Conservation (phyloP, 768 basidiomycete species). For the Trametes cingulata region DNA sequence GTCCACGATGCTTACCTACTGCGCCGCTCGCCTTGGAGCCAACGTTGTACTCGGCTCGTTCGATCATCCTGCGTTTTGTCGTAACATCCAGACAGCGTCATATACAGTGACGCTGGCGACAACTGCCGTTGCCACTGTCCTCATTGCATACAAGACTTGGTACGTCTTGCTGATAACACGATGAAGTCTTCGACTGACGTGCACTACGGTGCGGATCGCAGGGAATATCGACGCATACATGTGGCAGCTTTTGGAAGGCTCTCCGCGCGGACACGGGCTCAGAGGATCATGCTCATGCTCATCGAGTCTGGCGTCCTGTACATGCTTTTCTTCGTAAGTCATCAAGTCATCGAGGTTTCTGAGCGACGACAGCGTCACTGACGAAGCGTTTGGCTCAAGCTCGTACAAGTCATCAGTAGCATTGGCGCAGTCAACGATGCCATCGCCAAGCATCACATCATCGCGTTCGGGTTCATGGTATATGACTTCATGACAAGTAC, state of each 20-base stretch:
- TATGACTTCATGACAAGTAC: slow-evolving; percentile 20
- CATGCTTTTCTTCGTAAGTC: slow-evolving; percentile 28
- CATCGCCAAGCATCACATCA: neutral
- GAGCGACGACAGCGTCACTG: too few species aligned
- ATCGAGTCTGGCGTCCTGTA: slow-evolving; percentile 28
- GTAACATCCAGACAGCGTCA: slow-evolving; percentile 25
- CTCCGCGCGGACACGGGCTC: slow-evolving; percentile 14
- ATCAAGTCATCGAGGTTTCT: too few species aligned
- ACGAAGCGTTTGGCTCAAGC: neutral
- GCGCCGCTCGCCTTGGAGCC: slow-evolving; percentile 19
- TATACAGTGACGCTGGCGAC: slow-evolving; percentile 24
- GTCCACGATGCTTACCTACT: slow-evolving; percentile 25
- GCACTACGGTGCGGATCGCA: neutral
- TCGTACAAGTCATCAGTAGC: slow-evolving; percentile 4
- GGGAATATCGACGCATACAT: slow-evolving; percentile 6
- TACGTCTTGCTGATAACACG: neutral
- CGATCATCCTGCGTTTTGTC: slow-evolving; percentile 24
- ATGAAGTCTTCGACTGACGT: too few species aligned
- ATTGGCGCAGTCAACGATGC: slow-evolving; percentile 10
- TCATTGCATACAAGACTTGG: slow-evolving; percentile 27
- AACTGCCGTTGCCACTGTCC: slow-evolving; percentile 20
- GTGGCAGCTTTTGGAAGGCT: neutral
- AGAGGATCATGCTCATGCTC: slow-evolving; percentile 23
- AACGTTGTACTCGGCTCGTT: slow-evolving; percentile 22
- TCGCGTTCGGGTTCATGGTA: slow-evolving; percentile 21